A percentile compares a stretch with the other conserved stretches of the same genome.
phyloP scores from a whole-genome alignment of 306 rosid genomes.

The Chamaecrista fasciculata region DNA sequence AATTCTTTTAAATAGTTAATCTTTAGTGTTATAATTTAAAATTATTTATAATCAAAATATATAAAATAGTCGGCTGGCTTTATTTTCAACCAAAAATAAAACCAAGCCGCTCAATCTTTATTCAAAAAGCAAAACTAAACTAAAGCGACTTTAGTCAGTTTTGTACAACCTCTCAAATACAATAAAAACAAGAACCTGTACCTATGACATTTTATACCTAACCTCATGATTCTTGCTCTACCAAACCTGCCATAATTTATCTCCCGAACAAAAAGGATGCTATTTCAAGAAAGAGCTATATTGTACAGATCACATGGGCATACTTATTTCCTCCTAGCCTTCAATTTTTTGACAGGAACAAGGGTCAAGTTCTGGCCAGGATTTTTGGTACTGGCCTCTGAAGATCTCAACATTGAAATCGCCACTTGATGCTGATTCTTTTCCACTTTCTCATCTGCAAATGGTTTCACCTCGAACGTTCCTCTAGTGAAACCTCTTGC shows the following conservation, averaged over 20 bases:
- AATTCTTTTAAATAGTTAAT: too few relatives aligned
- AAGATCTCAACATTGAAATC: constrained; percentile 57
- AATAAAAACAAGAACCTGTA: too few relatives aligned
- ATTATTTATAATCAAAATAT: too few relatives aligned
- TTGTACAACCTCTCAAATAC: too few relatives aligned
- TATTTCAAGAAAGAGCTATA: constrained; percentile 21
- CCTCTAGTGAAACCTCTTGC: constrained; percentile 93
- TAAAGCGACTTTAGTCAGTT: too few relatives aligned
- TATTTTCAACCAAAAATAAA: too few relatives aligned
- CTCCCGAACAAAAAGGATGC: constrained; percentile 15
- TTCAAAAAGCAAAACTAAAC: too few relatives aligned
- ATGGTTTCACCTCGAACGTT: constrained; percentile 69
- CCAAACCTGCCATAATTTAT: constrained; percentile 11
- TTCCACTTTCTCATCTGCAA: constrained; percentile 55
- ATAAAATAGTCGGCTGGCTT: too few relatives aligned
- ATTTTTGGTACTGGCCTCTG: constrained; percentile 45
- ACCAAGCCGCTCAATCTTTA: too few relatives aligned
- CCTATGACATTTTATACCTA: constrained; percentile 5
- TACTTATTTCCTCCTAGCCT: constrained; percentile 52
- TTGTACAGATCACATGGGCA: not conserved
- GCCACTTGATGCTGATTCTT: constrained; percentile 50
- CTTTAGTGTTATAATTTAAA: too few relatives aligned
- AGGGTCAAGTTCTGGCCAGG: constrained; percentile 53
- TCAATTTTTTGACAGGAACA: constrained; percentile 69
- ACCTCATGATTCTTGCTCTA: constrained; percentile 22